These are phyloP conservation scores for Chrysanthemum makinoi DNA, from an alignment of 129 eudicot species.

Conservation along the genomic window DNA sequence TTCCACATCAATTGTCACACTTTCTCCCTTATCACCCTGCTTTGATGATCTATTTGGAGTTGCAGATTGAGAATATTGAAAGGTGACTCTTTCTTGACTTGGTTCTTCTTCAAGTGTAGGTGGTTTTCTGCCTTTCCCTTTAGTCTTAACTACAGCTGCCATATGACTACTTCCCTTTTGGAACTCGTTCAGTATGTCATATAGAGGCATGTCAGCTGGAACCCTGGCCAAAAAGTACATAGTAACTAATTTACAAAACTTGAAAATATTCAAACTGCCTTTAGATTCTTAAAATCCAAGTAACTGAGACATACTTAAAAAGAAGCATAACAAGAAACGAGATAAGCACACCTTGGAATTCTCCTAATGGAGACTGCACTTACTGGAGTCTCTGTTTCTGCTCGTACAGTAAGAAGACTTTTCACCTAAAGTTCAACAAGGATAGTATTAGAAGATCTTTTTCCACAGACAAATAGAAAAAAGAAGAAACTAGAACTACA, in stretches of 20 bases:
- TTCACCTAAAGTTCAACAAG: constrained; percentile 53
- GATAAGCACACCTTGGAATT: constrained; percentile 66
- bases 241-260: background rate
- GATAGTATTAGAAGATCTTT: constrained; percentile 4
- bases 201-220: constrained; percentile 95
- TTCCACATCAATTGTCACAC: constrained; percentile 66
- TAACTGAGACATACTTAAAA: background rate
- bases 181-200: constrained; percentile 95
- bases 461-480: background rate
- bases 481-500: background rate
- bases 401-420: constrained; percentile 92
- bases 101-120: constrained; percentile 48
- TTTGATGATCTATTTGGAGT: constrained; percentile 37
- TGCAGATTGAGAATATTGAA: constrained; percentile 34
- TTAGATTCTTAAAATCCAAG: background rate
- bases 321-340: background rate
- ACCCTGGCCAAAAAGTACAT: constrained; percentile 49
- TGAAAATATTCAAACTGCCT: background rate
- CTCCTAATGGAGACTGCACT: constrained; percentile 97
- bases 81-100: constrained; percentile 27
- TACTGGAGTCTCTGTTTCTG: constrained; percentile 98
- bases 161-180: constrained; percentile 99
- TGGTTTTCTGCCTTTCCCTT: constrained; percentile 43
- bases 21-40: constrained; percentile 43
- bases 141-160: constrained; percentile 95